Evolutionary conservation across 148 eudicot species (phyloP).

Genomic region (Persicaria tinctoria): DNA sequence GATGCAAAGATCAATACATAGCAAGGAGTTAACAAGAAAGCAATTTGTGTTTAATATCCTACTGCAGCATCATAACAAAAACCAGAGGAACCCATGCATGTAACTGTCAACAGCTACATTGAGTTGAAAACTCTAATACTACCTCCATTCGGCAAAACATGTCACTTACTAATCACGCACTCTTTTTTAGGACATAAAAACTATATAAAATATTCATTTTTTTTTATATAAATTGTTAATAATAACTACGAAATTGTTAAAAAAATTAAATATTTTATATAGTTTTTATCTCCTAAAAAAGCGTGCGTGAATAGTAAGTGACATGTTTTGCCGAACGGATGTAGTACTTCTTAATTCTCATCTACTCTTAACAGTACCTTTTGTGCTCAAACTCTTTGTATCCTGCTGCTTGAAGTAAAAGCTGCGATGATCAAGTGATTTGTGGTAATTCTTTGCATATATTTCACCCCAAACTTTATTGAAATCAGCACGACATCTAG

Average conservation of each 20-base stretch:
- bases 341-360: not conserved
- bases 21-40: not conserved
- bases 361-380: constrained; percentile 46
- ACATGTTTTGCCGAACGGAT: no score
- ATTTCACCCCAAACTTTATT: constrained; percentile 88
- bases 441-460: constrained; percentile 85
- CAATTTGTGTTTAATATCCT: not conserved
- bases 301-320: no score
- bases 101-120: not conserved
- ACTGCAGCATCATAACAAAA: constrained; percentile 6
- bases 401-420: constrained; percentile 97
- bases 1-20: not conserved
- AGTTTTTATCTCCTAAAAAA: no score
- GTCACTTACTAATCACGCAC: no score
- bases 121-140: not conserved
- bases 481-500: constrained; percentile 78
- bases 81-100: not conserved
- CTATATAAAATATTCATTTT: no score
- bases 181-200: no score
- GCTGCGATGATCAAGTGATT: constrained; percentile 94
- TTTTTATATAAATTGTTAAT: no score
- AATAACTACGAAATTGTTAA: no score
- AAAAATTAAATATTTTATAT: no score
- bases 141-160: no score
- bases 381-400: constrained; percentile 75